Base-by-base conservation (phyloP, 116 monocot genomes). In the Papilionanthe hybrid region DNA sequence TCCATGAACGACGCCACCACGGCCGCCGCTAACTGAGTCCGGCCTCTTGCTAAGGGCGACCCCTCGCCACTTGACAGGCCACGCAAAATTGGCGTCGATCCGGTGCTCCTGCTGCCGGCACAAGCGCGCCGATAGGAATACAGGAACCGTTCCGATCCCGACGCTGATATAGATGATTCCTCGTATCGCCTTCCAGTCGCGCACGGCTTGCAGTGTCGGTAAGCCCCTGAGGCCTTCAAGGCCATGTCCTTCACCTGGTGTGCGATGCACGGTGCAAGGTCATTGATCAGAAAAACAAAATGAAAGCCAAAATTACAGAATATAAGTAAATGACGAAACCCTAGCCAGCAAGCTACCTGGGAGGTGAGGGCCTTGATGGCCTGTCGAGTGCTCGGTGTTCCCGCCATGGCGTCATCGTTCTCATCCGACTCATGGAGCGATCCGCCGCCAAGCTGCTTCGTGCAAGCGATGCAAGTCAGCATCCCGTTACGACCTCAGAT, bases 401-500 rank as follows among this genome's bases (percentile, higher is more conserved):
- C 86, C 57, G 71, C 79, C 56, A 78, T 77, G 63, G 28, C 83
- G 65, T 4, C 84, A 28, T 28, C 32, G 23, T 20, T 25, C 22
- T 69, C 69, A 1, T 86, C 94, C 28, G 68, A 83, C 1, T 83
- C 84, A 69, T 86, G 84, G 42, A 87, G 79, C 41, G 88, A 23
- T 25, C 72, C 78, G 30, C 77, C 66, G 68, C 42, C 78, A 77
- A 89, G 84, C 76, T 90, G 92, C 84, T 96, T 96, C 55, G 92
- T 72, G 88, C 96, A 93, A 28, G 94, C 96, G 81, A 96, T 92
- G 89, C 96, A 96, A 12, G 93, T 93, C 66, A 93, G 90, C 96
- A 96, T 96, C 78, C 29, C 75, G 75, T 53, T 66, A 42, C 50
- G 30, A 66, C 41, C 18, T 69, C 69, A 37, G 69, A 32, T 37